These are phyloP conservation scores for Setomelanomma holmii DNA, from an alignment of 2,329 filamentous ascomycete genomes.

Conservation along the genomic window DNA sequence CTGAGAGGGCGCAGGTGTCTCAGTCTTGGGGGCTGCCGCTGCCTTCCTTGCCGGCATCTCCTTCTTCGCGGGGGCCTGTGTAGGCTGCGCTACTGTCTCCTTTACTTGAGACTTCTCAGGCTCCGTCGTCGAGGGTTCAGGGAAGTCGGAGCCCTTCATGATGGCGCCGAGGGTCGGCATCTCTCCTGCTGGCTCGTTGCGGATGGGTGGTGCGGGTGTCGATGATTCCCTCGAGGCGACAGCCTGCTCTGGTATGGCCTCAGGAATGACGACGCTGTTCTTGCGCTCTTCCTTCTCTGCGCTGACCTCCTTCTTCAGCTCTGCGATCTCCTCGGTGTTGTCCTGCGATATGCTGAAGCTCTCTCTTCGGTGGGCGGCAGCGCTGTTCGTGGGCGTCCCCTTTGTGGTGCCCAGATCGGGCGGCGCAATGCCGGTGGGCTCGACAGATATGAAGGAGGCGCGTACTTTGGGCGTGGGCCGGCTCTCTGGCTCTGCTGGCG, in stretches of 20 bases:
- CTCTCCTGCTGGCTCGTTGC: slow-evolving; percentile 30
- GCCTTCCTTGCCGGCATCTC: background rate
- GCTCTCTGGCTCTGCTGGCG: slow-evolving; percentile 35
- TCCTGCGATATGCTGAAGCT: slow-evolving; percentile 53
- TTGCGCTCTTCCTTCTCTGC: slow-evolving; percentile 50
- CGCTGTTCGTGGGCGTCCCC: slow-evolving; percentile 38
- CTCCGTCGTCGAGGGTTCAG: slow-evolving; percentile 25
- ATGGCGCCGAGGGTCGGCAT: slow-evolving; percentile 44
- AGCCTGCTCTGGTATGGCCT: slow-evolving; percentile 53
- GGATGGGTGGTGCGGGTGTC: slow-evolving; percentile 41
- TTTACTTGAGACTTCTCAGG: slow-evolving; percentile 7
- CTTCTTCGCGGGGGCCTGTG: slow-evolving; percentile 2
- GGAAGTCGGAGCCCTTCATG: slow-evolving; percentile 47
- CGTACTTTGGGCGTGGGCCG: slow-evolving; percentile 54
- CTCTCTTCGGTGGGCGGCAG: slow-evolving; percentile 43
- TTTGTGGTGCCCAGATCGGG: slow-evolving; percentile 35
- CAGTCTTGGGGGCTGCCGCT: background rate
- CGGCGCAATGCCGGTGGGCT: slow-evolving; percentile 44
- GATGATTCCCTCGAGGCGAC: slow-evolving; percentile 50
- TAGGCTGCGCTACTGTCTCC: slow-evolving; percentile 1
- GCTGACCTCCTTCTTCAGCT: slow-evolving; percentile 50
- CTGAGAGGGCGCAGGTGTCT: background rate
- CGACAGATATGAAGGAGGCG: slow-evolving; percentile 58
- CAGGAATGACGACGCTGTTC: slow-evolving; percentile 44
- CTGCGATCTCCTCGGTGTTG: slow-evolving; percentile 40